Base-by-base conservation (phyloP, 371 early-diverging fungal species). In the Actinomortierella ambigua region DNA sequence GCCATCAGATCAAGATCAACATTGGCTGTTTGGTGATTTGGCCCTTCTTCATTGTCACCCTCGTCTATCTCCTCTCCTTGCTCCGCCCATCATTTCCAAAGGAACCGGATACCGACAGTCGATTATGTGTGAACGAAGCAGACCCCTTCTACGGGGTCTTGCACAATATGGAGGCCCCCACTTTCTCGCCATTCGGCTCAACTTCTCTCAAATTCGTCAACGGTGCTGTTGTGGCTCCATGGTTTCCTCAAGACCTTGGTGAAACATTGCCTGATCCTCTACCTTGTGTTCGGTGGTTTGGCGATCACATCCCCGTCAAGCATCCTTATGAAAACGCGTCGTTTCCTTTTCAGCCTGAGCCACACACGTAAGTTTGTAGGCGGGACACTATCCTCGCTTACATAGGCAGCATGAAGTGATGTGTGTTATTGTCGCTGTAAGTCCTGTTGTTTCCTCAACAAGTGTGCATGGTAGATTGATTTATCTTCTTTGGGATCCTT, bases 1-100 rank as follows among this genome's bases (percentile, higher is more conserved):
- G 81, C 44, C 81, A 90, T 3, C 89, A 90, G 53, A 63, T 69
- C 63, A 76, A 80, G 56, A 79, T 80, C 48, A 90, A 88, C 60
- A 53, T 86, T 20, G 82, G 82, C 75, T 90, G 89, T 59, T 79
- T 90, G 23, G 67, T 68, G 49, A 46, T 75, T 7, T 85, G 85
- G 69, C 83, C 84, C 3, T 50, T 85, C 1, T 4, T 85, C 51
- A 63, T 85, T 65, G 79, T 85, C 7, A 50, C 78, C 11, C 48
- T 85, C 23, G 50, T 63, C 41, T 61, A 75, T 3, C 20, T 44
- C 28, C 7, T 59, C 22, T 41, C 56, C 3, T 17, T 27, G 1
- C 29, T 49, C n/a, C n/a, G n/a, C n/a, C n/a, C 26, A n/a, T 26
- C 43, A 42, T 0, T 17, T 11, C n/a, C n/a, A 1, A 9, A 0